A percentile compares a stretch with the other conserved stretches of the same genome.
Evolutionary conservation across 2,329 filamentous ascomycete genomes (phyloP).

Genomic region (Fusarium setosum): DNA sequence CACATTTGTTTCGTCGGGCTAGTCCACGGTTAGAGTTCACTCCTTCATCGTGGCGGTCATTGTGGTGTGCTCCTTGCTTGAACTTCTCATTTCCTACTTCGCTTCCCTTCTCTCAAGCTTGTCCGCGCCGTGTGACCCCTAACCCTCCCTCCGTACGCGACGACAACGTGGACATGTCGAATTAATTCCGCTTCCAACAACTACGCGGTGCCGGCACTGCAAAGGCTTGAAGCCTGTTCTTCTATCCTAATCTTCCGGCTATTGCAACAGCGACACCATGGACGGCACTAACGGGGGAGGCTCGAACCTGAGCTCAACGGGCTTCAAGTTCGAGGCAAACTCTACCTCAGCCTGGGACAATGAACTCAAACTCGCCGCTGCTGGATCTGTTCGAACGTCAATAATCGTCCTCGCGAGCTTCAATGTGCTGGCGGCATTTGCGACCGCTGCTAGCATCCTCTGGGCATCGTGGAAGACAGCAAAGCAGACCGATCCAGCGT

Average conservation of each 20-base stretch:
- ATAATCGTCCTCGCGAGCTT: constrained; percentile 71
- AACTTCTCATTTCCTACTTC: constrained; percentile 5
- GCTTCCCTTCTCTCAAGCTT: not conserved
- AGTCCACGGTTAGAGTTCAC: constrained; percentile 6
- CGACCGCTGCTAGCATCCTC: constrained; percentile 66
- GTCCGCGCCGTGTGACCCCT: not conserved
- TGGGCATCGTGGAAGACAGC: constrained; percentile 64
- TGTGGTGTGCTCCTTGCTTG: constrained; percentile 12
- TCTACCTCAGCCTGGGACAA: constrained; percentile 60
- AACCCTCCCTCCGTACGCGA: not conserved
- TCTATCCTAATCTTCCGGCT: constrained; percentile 8
- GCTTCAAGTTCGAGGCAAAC: constrained; percentile 52
- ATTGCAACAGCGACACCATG: constrained; percentile 14
- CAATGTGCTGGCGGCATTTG: constrained; percentile 68
- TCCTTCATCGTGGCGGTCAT: not conserved
- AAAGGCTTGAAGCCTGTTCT: constrained; percentile 34
- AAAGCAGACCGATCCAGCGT: constrained; percentile 54
- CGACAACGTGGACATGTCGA: constrained; percentile 33
- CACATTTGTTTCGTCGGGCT: constrained; percentile 15
- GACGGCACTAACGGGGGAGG: constrained; percentile 18
- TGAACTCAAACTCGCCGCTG: constrained; percentile 62
- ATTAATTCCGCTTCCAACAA: constrained; percentile 20
- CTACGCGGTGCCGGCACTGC: constrained; percentile 43
- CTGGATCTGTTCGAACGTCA: constrained; percentile 69
- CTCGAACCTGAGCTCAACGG: constrained; percentile 27